Conservation (phyloP, 352 stramenopile genomes). For the Globisporangium cederbergense region DNA sequence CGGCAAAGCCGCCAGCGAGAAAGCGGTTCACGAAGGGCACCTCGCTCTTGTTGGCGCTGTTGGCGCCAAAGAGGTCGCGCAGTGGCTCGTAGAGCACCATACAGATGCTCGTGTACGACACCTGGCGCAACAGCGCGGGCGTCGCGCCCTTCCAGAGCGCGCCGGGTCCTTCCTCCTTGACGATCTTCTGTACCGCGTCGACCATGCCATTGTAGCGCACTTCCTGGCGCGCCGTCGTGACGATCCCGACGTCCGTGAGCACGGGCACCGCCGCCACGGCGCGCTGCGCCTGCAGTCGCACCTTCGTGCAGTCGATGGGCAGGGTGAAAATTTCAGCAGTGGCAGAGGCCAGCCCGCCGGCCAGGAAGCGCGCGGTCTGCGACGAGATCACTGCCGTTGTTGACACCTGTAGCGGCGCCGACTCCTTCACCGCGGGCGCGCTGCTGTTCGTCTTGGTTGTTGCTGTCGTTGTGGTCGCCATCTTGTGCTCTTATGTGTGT, state of each 20-base stretch:
- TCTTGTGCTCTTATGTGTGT: slow-evolving; percentile 19
- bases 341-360: slow-evolving; percentile 58
- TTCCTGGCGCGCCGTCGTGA: slow-evolving; percentile 17
- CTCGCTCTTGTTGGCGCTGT: slow-evolving; percentile 31
- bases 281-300: slow-evolving; percentile 75
- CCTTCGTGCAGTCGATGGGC: slow-evolving; percentile 86
- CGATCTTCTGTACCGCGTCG: slow-evolving; percentile 61
- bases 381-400: slow-evolving; percentile 23
- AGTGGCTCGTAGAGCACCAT: slow-evolving; percentile 86
- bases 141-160: slow-evolving; percentile 77
- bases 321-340: slow-evolving; percentile 80
- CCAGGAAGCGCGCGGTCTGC: slow-evolving; percentile 68
- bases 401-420: slow-evolving; percentile 30
- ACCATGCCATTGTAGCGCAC: slow-evolving; percentile 76
- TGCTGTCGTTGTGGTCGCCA: slow-evolving; percentile 28
- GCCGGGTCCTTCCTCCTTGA: slow-evolving; percentile 55
- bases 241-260: slow-evolving; percentile 23
- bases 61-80: slow-evolving; percentile 68
- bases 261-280: slow-evolving; percentile 24
- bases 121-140: slow-evolving; percentile 77
- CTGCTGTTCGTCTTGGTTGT: slow-evolving; percentile 1
- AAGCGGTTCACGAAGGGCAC: slow-evolving; percentile 80
- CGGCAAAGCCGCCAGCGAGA: slow-evolving; percentile 69
- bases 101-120: slow-evolving; percentile 85
- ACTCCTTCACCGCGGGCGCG: slow-evolving; percentile 21